A percentile compares a stretch with the other conserved stretches of the same genome.
These are phyloP conservation scores for Cornus controversa DNA, from an alignment of 148 eudicot genomes.

Conservation along the genomic window DNA sequence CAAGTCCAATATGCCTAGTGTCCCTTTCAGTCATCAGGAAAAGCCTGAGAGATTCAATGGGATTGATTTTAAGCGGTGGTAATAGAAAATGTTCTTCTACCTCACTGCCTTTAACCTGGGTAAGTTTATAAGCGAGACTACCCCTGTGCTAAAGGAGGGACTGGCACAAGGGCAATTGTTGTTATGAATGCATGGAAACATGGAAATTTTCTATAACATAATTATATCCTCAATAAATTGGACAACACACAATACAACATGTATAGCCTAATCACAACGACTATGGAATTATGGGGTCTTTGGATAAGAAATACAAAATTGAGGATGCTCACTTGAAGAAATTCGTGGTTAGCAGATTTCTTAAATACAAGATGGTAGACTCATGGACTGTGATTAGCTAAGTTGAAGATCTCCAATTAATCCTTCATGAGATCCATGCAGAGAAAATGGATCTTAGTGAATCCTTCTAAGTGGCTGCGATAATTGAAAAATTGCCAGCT, in stretches of 20 bases:
- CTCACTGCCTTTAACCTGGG: not conserved
- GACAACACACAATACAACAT: not conserved
- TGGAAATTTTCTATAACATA: not conserved
- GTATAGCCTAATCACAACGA: not conserved
- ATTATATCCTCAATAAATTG: not conserved
- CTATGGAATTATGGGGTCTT: not conserved
- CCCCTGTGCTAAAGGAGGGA: not conserved
- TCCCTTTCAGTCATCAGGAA: not conserved
- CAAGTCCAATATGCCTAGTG: too few relatives aligned
- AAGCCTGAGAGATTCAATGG: not conserved
- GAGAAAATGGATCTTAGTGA: slow-evolving; percentile 1
- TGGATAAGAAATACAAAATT: not conserved
- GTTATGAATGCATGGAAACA: not conserved
- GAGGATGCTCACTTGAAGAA: not conserved
- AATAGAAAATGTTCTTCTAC: not conserved
- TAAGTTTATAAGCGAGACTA: not conserved
- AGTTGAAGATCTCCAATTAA: not conserved
- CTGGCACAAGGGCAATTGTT: not conserved
- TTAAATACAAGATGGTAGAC: not conserved
- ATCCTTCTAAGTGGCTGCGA: not conserved
- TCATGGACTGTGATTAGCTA: not conserved
- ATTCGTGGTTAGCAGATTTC: not conserved
- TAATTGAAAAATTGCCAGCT: slow-evolving; percentile 1
- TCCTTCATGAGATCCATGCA: not conserved
- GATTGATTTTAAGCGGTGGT: too few relatives aligned